A percentile compares a stretch with the other conserved stretches of the same genome.
Conservation (phyloP, 257 asterid species). For the Scutellaria galericulata region DNA sequence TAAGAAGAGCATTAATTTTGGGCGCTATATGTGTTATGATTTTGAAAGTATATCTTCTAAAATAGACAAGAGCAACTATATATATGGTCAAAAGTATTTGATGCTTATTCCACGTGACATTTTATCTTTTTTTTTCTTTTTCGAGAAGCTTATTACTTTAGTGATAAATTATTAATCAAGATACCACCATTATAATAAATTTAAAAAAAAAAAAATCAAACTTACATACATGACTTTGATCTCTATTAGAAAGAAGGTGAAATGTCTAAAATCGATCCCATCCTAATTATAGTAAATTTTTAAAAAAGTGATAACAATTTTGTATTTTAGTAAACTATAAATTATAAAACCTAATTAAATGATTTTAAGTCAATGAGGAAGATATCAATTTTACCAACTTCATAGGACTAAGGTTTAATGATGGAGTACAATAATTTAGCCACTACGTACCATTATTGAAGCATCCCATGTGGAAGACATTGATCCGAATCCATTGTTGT, state of each 20-base stretch:
- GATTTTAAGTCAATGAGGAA: slow-evolving; percentile 21
- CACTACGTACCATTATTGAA: no score
- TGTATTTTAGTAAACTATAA: no score
- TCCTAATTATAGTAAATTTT: no score
- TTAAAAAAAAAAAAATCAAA: no score
- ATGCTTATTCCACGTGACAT: slow-evolving; percentile 35
- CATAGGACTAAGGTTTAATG: slow-evolving; percentile 24
- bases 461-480: no score
- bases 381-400: slow-evolving; percentile 21
- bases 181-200: not conserved
- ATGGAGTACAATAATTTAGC: slow-evolving; percentile 19
- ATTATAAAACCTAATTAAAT: no score
- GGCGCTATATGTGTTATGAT: slow-evolving; percentile 35
- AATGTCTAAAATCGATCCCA: no score
- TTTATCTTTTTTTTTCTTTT: not conserved
- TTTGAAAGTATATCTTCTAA: slow-evolving; percentile 22
- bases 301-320: no score
- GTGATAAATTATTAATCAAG: not conserved
- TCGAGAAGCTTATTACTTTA: not conserved
- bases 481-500: no score
- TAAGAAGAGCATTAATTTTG: slow-evolving; percentile 34
- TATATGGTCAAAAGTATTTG: slow-evolving; percentile 27
- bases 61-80: slow-evolving; percentile 27
- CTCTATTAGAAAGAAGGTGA: no score
- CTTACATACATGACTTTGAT: no score